Percentiles rank a stretch among this genome's conserved stretches.
These are phyloP conservation scores for Beauveria pseudobassiana DNA, from an alignment of 2,329 filamentous ascomycete species.

Conservation along the genomic window DNA sequence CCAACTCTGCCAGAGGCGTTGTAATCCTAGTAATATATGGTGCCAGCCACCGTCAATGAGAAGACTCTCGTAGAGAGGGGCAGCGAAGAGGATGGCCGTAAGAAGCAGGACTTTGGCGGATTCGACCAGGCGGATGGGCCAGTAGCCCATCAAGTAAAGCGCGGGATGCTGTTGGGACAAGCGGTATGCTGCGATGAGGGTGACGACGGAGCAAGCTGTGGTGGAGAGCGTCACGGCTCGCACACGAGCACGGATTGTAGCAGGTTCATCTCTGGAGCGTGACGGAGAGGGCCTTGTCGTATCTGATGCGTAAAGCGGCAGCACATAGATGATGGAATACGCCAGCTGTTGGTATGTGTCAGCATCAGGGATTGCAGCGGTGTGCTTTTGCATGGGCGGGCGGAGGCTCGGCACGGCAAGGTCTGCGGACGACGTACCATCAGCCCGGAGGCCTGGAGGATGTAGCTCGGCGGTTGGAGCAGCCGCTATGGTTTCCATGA, in stretches of 20 bases:
- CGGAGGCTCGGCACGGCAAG: neutral
- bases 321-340: slow-evolving; percentile 84
- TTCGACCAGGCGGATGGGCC: slow-evolving; percentile 64
- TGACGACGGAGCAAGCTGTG: slow-evolving; percentile 56
- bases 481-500: neutral
- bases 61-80: slow-evolving; percentile 73
- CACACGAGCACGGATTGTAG: slow-evolving; percentile 81
- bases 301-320: slow-evolving; percentile 79
- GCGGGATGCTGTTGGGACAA: slow-evolving; percentile 39
- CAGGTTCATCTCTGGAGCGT: slow-evolving; percentile 78
- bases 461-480: slow-evolving; percentile 11
- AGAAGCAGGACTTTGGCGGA: slow-evolving; percentile 58
- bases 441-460: slow-evolving; percentile 21
- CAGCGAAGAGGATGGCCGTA: slow-evolving; percentile 72
- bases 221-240: slow-evolving; percentile 73
- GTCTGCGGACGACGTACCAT: slow-evolving; percentile 17
- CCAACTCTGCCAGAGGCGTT: slow-evolving; percentile 62
- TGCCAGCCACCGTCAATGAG: slow-evolving; percentile 65
- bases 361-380: neutral
- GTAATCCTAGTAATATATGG: slow-evolving; percentile 48
- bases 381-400: neutral
- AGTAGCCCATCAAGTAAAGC: slow-evolving; percentile 69
- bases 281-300: slow-evolving; percentile 71
- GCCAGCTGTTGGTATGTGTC: slow-evolving; percentile 44
- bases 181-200: slow-evolving; percentile 55